A percentile compares a stretch with the other conserved stretches of the same genome.
These are phyloP conservation scores for Exophiala oligosperma DNA, from an alignment of 2,329 filamentous ascomycete genomes.

Conservation along the genomic window DNA sequence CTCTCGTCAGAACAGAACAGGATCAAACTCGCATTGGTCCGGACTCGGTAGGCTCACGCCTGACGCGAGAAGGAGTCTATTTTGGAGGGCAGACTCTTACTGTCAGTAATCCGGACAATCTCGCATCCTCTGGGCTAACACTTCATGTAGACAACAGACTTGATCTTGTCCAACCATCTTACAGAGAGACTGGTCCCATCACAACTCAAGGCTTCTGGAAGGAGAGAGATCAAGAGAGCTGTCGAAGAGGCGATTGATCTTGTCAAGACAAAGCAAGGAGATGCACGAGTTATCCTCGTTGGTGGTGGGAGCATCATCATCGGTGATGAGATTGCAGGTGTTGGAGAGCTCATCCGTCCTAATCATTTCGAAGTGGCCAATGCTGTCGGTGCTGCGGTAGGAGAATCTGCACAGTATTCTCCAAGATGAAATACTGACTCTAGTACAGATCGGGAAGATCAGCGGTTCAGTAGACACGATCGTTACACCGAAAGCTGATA, in stretches of 20 bases:
- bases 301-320: too few relatives aligned
- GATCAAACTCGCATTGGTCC: too few relatives aligned
- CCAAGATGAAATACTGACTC: not conserved
- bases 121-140: not conserved
- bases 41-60: slow-evolving; percentile 4
- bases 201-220: not conserved
- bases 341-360: too few relatives aligned
- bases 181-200: not conserved
- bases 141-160: slow-evolving; percentile 2
- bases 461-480: slow-evolving; percentile 54
- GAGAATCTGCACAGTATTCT: too few relatives aligned
- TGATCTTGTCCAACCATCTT: not conserved
- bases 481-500: slow-evolving; percentile 42
- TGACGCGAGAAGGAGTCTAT: slow-evolving; percentile 54
- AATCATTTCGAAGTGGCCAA: too few relatives aligned
- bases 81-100: slow-evolving; percentile 60
- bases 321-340: too few relatives aligned
- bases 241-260: too few relatives aligned
- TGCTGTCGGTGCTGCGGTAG: too few relatives aligned
- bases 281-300: too few relatives aligned
- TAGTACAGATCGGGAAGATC: slow-evolving; percentile 51
- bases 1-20: too few relatives aligned
- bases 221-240: too few relatives aligned
- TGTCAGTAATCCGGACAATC: slow-evolving; percentile 42
- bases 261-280: too few relatives aligned